A percentile compares a stretch with the other conserved stretches of the same genome.
These are phyloP conservation scores for Seiridium cupressi DNA, from an alignment of 2,329 filamentous ascomycete genomes.

Conservation along the genomic window DNA sequence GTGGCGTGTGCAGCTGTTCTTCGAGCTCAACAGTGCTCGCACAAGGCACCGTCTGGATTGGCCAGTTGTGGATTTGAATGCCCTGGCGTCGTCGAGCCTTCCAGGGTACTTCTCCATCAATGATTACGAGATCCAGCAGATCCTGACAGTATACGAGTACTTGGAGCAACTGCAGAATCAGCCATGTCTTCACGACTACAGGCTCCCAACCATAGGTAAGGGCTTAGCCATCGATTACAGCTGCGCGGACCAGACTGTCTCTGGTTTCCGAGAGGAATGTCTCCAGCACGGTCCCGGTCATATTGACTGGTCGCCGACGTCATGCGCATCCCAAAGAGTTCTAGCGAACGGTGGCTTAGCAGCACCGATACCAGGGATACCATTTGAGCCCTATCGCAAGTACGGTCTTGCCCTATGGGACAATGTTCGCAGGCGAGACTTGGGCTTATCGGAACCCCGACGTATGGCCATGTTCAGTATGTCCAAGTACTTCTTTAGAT, in stretches of 20 bases:
- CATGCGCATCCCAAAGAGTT: neutral
- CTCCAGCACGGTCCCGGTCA: neutral
- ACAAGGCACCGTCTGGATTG: neutral
- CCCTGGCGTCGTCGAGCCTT: neutral
- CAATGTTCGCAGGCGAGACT: neutral
- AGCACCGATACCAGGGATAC: neutral
- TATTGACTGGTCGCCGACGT: neutral
- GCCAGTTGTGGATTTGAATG: neutral
- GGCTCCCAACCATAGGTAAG: neutral
- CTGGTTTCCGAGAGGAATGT: neutral
- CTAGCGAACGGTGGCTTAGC: neutral
- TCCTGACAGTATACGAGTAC: neutral
- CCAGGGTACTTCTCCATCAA: neutral
- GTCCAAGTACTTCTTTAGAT: neutral
- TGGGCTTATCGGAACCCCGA: neutral
- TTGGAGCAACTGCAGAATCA: neutral
- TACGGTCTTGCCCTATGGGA: neutral
- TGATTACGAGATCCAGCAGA: neutral
- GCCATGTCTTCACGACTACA: neutral
- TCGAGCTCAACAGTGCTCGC: neutral
- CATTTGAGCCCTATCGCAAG: neutral
- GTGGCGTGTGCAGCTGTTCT: neutral
- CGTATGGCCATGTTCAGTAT: neutral
- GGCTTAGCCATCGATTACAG: neutral
- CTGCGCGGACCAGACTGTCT: neutral